Evolutionary conservation across 768 basidiomycete genomes (phyloP).

Genomic region (Rhizopogon vinicolor): DNA sequence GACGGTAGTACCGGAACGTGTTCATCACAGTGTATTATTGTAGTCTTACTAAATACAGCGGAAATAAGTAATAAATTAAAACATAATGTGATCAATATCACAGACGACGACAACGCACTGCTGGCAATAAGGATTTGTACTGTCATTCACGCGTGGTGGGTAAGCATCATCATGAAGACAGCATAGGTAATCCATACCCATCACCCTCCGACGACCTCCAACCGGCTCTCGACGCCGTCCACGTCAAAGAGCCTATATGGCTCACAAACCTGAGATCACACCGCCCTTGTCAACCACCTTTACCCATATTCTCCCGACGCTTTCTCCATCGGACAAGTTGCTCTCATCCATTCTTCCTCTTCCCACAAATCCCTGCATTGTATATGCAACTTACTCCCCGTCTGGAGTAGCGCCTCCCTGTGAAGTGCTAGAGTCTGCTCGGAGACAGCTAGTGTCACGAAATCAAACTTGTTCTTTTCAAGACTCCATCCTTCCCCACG

Average conservation of each 20-base stretch:
- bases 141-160: not conserved
- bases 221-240: not conserved
- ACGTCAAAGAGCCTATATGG: slow-evolving; percentile 17
- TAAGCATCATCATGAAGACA: not conserved
- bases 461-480: slow-evolving; percentile 35
- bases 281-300: slow-evolving; percentile 9
- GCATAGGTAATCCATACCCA: not conserved
- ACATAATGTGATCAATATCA: too few species aligned
- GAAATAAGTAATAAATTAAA: too few species aligned
- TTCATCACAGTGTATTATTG: too few species aligned
- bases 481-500: slow-evolving; percentile 48
- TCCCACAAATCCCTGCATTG: slow-evolving; percentile 38
- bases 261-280: slow-evolving; percentile 20
- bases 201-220: not conserved
- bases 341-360: slow-evolving; percentile 46
- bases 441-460: slow-evolving; percentile 41
- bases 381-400: slow-evolving; percentile 41
- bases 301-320: slow-evolving; percentile 21
- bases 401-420: slow-evolving; percentile 19
- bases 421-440: slow-evolving; percentile 51
- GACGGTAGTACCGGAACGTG: not conserved
- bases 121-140: too few species aligned
- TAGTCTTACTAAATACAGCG: too few species aligned
- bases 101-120: too few species aligned
- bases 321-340: slow-evolving; percentile 34